Base-by-base conservation (phyloP, 1,284 basidiomycete species). In the Ceratobasidium papillatum region DNA sequence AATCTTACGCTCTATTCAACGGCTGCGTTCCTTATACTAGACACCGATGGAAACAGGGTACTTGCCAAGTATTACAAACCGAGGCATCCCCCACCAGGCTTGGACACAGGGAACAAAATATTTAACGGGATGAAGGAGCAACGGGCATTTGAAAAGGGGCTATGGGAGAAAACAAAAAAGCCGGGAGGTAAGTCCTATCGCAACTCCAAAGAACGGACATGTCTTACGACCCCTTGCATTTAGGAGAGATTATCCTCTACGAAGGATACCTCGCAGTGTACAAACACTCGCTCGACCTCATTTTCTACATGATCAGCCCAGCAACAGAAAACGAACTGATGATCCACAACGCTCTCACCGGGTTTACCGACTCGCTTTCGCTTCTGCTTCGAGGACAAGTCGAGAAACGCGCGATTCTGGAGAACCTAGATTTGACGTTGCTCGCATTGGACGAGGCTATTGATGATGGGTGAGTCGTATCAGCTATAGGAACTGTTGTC, bases 391-490 rank as follows among this genome's bases (percentile, higher is more conserved):
- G 95, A 52, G 94, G 95, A 81, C 92, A 96, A 80, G 89, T 99
- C 32, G 98, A 99, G 86, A 99, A 99, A 86, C 88, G 96, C 14
- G 94, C 92, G 19, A 91, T 99, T 56, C 85, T 99, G 73, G 98
- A 99, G 85, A 98, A 96, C 83, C 84, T 99, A 69, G 98, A 99
- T 83, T 81, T 99, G 76, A 94, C 98, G 4, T 85, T 98, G 66
- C 85, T 99, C 19, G 97, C 96, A 77, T 84, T 99, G 59, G 98
- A 99, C 84, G 98, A 99, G 85, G 96, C 95, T 5, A 90, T 99
- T 69, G 98, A 99, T 83, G 96, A 99, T 81, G 97, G 96, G 96
- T 98, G 81, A 80, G 91, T 47, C 45, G 19, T 87, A 58, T 36
- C 7, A 8, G 9, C 14, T 9, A 2, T 7, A 38, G 19, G 12